Evolutionary conservation across 2,329 filamentous ascomycete genomes (phyloP), one percentile per base, ranked within the genome.

Genomic region (Epichloe typhina): DNA sequence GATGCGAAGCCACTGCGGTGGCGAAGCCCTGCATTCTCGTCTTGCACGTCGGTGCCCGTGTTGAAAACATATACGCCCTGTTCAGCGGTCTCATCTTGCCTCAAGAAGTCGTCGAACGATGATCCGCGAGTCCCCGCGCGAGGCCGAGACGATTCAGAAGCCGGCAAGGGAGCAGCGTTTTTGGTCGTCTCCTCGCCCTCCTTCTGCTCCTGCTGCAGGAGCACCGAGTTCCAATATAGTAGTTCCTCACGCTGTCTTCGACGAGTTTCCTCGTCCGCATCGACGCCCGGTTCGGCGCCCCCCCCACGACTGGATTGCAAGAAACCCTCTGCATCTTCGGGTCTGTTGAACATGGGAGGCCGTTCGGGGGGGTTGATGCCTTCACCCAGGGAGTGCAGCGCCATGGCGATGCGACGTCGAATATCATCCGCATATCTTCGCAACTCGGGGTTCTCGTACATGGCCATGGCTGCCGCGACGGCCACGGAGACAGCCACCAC

Each of bases 251-350:
- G 72, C 61, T 84, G 80, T 52, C 77, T 70, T 56, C 75, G 74
- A 49, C 76, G 72, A 21, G 73, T 76, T 56, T 79, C 80, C 48
- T 82, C 79, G 56, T 84, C 80, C 50, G 79, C 80, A 36, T 82
- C 80, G 21, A 83, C 73, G 15, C 70, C 75, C 1, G 67, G 60
- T 35, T 75, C 69, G 47, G 65, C 66, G 17, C 66, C 66, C 4
- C 57, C 57, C 19, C 64, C 67, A 26, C 68, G 67, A n/a, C 71
- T 67, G 8, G 77, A 79, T 57, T 74, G 66, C 51, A 82, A 61
- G 59, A 83, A 83, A 8, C 79, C 80, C 50, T 83, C 74, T 52
- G 80, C 80, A 63, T 84, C 80, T 61, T 84, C 80, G 48, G 80
- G 80, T 12, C 80, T 69, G 62, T 84, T 84, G 64, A 82, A 83